Percentiles rank a stretch among this genome's conserved stretches.
Evolutionary conservation across 768 basidiomycete genomes (phyloP).

Genomic region (Albatrellus ellisii): DNA sequence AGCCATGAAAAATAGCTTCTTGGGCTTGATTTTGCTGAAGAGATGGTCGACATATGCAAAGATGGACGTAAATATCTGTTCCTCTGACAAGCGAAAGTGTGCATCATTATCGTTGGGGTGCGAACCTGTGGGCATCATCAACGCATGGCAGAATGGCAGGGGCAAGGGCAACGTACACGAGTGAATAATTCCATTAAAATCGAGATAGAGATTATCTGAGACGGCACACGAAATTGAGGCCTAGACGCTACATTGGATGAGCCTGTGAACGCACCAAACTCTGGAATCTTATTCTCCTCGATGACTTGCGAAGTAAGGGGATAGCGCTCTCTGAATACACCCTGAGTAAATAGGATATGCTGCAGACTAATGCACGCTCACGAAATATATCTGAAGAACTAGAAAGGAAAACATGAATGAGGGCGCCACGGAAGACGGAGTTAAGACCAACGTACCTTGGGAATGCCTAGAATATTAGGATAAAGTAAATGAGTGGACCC

Average conservation of each 20-base stretch:
- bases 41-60: constrained; percentile 95
- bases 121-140: constrained; percentile 37
- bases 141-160: not conserved
- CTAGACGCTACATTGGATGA: not conserved
- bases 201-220: constrained; percentile 80
- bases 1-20: constrained; percentile 98
- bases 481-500: constrained; percentile 1
- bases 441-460: constrained; percentile 27
- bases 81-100: constrained; percentile 90
- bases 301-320: constrained; percentile 97
- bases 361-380: constrained; percentile 24
- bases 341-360: not conserved
- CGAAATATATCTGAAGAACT: constrained; percentile 98
- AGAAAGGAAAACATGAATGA: constrained; percentile 1
- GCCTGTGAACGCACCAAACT: constrained; percentile 78
- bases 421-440: too few species aligned
- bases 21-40: constrained; percentile 94
- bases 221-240: not conserved
- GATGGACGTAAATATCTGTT: constrained; percentile 94
- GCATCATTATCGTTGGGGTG: constrained; percentile 96
- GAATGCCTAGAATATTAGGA: constrained; percentile 35
- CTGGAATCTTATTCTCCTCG: constrained; percentile 96
- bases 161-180: constrained; percentile 33
- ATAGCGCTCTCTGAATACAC: constrained; percentile 70
- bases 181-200: constrained; percentile 91